Evolutionary conservation across 495 filamentous ascomycete species (phyloP).

Genomic region (Annulohypoxylon nitens): DNA sequence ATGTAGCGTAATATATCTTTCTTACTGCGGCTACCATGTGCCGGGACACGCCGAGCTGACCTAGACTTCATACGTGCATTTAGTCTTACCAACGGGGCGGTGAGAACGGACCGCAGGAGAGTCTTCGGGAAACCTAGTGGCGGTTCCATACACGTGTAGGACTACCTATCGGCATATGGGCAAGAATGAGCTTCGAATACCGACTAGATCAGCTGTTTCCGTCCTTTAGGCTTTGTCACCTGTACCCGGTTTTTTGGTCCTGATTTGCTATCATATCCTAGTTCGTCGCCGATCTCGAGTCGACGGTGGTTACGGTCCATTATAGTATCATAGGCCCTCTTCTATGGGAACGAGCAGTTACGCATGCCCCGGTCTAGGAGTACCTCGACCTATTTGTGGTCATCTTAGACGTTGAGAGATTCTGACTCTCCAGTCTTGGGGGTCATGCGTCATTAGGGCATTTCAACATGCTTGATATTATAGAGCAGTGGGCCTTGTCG

Average conservation of each 20-base stretch:
- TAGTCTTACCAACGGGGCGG: slow-evolving; percentile 16
- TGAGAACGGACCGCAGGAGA: slow-evolving; percentile 14
- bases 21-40: slow-evolving; percentile 18
- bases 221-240: slow-evolving; percentile 4
- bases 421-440: slow-evolving; percentile 9
- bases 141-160: slow-evolving; percentile 11
- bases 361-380: slow-evolving; percentile 4
- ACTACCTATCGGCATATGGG: slow-evolving; percentile 17
- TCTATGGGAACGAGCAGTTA: slow-evolving; percentile 5
- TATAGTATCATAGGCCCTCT: not conserved
- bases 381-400: not conserved
- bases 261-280: slow-evolving; percentile 15
- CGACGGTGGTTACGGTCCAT: not conserved
- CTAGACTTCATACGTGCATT: slow-evolving; percentile 9
- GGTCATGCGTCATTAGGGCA: slow-evolving; percentile 12
- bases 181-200: not conserved
- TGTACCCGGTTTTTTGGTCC: not conserved
- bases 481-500: slow-evolving; percentile 12
- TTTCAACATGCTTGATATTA: not conserved
- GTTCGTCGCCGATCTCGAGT: slow-evolving; percentile 9
- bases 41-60: slow-evolving; percentile 12
- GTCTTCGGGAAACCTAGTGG: not conserved
- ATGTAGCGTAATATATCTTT: slow-evolving; percentile 6
- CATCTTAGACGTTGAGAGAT: not conserved
- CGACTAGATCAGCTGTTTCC: slow-evolving; percentile 16